Base-by-base conservation (phyloP, 257 asterid genomes). In the Verbena officinalis region DNA sequence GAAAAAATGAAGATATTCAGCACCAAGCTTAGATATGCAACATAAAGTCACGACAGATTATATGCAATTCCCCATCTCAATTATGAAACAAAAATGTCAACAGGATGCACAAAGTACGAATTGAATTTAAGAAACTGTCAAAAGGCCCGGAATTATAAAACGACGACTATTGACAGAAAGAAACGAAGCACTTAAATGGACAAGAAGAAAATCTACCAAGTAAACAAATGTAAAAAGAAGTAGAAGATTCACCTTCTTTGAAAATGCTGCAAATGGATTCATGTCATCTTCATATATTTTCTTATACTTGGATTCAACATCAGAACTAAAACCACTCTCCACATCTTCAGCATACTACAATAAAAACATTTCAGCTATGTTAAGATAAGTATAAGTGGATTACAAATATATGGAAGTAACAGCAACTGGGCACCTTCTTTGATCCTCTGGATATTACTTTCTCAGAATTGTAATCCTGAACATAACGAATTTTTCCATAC, bases 191-290 rank as follows among this genome's bases (percentile, higher is more conserved):
- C 30, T 20, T 4, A 38, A 48, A 34, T 38, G 55, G 53, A 40
- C 53, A 43, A 61, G 48, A 49, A 70, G 58, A 64, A 38, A 34
- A 24, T 36, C 71, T 62, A 83, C 86, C 90, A 54, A 59, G 16
- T 63, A 75, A 63, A 68, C 45, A 46, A 65, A 53, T 24, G 58
- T 67, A 36, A 21, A 63, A 56, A 49, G 38, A 62, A 34, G 50
- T 44, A 73, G 59, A 52, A 14, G 55, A 36, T 16, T 36, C 64
- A 90, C 99, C 99, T 86, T 94, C 72, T 82, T 88, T 1, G 99
- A 90, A 73, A 94, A 94, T 67, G 96, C 99, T n/a, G 96, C 95
- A 83, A 94, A 94, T 52, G 99, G 99, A 81, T 94, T 94, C 55
- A 94, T 94, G 68, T 90, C 97, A 20, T 94, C 99, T 77, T 94